Evolutionary conservation across 768 basidiomycete species (phyloP), one percentile per base, ranked within the genome.

Genomic region (Leucosporidium creatinivorum): DNA sequence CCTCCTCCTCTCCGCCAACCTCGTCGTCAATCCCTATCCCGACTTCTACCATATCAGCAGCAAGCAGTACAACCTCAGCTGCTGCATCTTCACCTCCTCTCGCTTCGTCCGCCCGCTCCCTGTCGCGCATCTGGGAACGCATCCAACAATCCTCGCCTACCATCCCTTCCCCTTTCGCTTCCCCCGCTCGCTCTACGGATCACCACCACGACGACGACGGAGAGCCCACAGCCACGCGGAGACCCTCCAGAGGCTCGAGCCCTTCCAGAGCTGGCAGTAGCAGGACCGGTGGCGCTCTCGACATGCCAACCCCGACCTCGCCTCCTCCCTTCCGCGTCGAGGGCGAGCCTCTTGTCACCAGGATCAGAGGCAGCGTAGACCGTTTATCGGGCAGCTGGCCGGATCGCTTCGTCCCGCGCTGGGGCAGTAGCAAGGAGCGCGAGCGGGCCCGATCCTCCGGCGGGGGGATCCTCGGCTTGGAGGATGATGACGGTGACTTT

Each of bases 81-180:
- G 12, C 33, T 12, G 12, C 33, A 5, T 36, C 33, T 12, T 36
- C 33, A 5, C 33, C 33, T 36, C 33, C 33, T 44, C 39, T 15
- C 39, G 50, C 67, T 6, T 68, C 67, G 19, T 61, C 68, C 18
- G 51, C 64, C 7, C 36, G 64, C 4, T 56, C 68, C 1, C 31
- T 69, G 25, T 62, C 64, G 9, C 64, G 68, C 57, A 54, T 69
- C 30, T 69, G 64, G 64, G 64, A 69, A 44, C 68, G 64, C 33
- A 56, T 69, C 61, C 65, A 23, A 26, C 25, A 23, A 23, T 23
- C 68, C 8, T 63, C 68, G 1, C 68, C 68, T 8, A 36, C 61
- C 19, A 23, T 69, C 30, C 23, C 68, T 0, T 62, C 61, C 7
- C 68, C 64, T 19, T 69, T 65, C 63, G 47, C 48, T 19, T 21